Evolutionary conservation across 495 filamentous ascomycete genomes (phyloP).

Genomic region (Aspergillus ellipticus): DNA sequence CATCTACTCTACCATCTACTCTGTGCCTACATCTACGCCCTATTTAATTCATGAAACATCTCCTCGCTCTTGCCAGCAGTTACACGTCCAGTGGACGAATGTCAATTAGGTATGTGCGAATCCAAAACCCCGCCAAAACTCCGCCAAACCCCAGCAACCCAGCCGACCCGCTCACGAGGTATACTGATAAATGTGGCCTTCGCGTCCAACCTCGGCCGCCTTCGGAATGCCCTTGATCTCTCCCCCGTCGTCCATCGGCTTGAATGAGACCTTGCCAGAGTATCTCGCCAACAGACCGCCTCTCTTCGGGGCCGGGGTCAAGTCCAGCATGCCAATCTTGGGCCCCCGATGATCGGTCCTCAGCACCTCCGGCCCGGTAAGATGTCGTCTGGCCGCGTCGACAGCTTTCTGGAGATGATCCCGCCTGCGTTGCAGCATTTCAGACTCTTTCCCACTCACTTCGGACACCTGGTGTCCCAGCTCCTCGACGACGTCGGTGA

Average conservation of each 20-base stretch:
- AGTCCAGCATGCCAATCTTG: slow-evolving; percentile 24
- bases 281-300: slow-evolving; percentile 28
- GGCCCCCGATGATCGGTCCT: slow-evolving; percentile 20
- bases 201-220: slow-evolving; percentile 40
- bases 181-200: slow-evolving; percentile 42
- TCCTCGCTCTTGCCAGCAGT: no score
- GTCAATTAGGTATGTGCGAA: no score
- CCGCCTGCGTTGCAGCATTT: slow-evolving; percentile 33
- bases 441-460: slow-evolving; percentile 24
- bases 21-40: no score
- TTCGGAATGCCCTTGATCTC: slow-evolving; percentile 49
- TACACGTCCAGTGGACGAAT: no score
- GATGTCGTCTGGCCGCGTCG: slow-evolving; percentile 29
- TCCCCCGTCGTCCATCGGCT: slow-evolving; percentile 32
- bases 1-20: no score
- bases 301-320: slow-evolving; percentile 28
- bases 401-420: slow-evolving; percentile 40
- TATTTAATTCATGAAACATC: no score
- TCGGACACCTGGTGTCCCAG: slow-evolving; percentile 20
- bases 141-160: neutral
- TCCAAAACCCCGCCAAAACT: neutral
- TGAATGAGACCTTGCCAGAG: slow-evolving; percentile 19
- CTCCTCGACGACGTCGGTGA: slow-evolving; percentile 61
- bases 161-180: slow-evolving; percentile 1
- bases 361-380: slow-evolving; percentile 36